Base-by-base conservation (phyloP, 768 basidiomycete species). In the Amanita thiersii region DNA sequence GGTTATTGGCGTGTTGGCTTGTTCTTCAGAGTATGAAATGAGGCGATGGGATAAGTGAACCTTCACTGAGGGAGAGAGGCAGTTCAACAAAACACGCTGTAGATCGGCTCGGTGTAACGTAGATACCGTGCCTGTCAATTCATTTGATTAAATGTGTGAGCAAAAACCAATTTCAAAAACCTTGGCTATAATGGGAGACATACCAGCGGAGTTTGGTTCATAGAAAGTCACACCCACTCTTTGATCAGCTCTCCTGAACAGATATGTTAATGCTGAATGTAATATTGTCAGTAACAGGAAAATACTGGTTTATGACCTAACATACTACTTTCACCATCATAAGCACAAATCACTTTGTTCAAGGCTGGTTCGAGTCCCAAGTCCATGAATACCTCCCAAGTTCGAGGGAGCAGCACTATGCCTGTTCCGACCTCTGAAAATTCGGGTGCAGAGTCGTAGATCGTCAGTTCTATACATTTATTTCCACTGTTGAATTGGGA, bases 61-160 rank as follows among this genome's bases (percentile, higher is more conserved):
- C 24, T 55, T 56, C 46, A 58, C 64, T 6, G 51, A 53, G 0
- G 61, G 43, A 0, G 67, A 56, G 17, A 79, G 53, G 46, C 68
- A 57, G 3, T 64, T 56, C 9, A 77, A 54, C n/a, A 79, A 52
- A 11, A 69, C 63, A 19, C 61, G 49, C 21, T 71, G 70, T 20
- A 77, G 69, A 42, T 77, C 73, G 2, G 72, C 64, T 21, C 77
- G 65, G 47, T 77, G 75, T 44, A 72, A 61, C 47, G 34, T 54
- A 20, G 49, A 47, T 45, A 46, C 55, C 38, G 35, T 51, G 37
- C 43, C 63, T 61, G 43, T 3, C 17, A 30, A 36, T 23, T 3
- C 9, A n/a, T n/a, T n/a, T 12, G 14, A 18, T 28, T 26, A 20
- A 38, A 18, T 3, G 29, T 15, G 3, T 5, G 20, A n/a, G n/a